Evolutionary conservation across 164 flowering plant genomes (phyloP).

Genomic region (Aristolochia fimbriata): DNA sequence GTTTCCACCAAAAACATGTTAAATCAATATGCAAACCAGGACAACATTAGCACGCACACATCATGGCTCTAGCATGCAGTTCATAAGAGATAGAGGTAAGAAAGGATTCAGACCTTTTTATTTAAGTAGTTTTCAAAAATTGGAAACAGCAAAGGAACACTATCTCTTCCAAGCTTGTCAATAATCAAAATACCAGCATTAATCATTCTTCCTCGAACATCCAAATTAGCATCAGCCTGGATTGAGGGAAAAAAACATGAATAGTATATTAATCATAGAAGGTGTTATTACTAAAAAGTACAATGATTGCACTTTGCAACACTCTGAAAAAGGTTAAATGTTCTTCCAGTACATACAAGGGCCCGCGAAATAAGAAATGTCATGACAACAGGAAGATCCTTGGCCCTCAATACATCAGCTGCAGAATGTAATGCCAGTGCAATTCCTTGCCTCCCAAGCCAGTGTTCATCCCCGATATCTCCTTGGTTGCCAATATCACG

Average conservation of each 20-base stretch:
- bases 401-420: constrained; percentile 89
- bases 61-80: neutral
- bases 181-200: constrained; percentile 91
- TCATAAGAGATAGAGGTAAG: too few species aligned
- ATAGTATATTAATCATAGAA: neutral
- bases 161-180: constrained; percentile 89
- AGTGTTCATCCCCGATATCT: constrained; percentile 54
- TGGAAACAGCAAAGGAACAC: constrained; percentile 89
- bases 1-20: too few species aligned
- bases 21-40: too few species aligned
- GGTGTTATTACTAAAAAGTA: too few species aligned
- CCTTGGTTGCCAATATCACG: constrained; percentile 59
- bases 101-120: constrained; percentile 50
- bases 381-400: constrained; percentile 97
- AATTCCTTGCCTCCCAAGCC: constrained; percentile 94
- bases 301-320: too few species aligned
- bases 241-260: constrained; percentile 2
- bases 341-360: constrained; percentile 34
- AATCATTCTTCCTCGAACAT: constrained; percentile 97
- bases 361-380: constrained; percentile 95
- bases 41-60: neutral
- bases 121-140: constrained; percentile 95
- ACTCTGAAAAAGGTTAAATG: neutral
- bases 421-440: constrained; percentile 81
- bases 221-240: constrained; percentile 93